These are phyloP conservation scores for Suillus luteus DNA, from an alignment of 768 basidiomycete species.

Conservation along the genomic window DNA sequence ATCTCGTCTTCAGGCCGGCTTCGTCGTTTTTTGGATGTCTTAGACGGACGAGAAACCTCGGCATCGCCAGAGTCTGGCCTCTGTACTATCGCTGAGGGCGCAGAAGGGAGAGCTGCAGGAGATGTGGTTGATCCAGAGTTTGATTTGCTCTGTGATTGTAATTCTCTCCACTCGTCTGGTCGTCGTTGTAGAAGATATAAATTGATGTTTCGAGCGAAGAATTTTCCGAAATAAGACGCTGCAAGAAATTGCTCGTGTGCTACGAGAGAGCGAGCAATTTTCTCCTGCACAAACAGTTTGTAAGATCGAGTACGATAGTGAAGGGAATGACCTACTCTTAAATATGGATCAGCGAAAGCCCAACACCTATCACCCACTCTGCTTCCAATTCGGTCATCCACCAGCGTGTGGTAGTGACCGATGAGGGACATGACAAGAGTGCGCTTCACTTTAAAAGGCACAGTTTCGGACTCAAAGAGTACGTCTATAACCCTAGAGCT, in stretches of 20 bases:
- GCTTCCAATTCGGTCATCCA: slow-evolving; percentile 89
- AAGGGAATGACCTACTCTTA: slow-evolving; percentile 57
- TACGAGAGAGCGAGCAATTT: slow-evolving; percentile 82
- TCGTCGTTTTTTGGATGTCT: slow-evolving; percentile 51
- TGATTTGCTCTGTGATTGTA: slow-evolving; percentile 53
- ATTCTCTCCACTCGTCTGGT: slow-evolving; percentile 82
- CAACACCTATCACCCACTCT: slow-evolving; percentile 91
- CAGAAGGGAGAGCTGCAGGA: slow-evolving; percentile 18
- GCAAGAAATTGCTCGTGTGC: slow-evolving; percentile 70
- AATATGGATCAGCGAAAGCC: slow-evolving; percentile 87
- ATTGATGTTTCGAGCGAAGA: slow-evolving; percentile 78
- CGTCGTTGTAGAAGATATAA: slow-evolving; percentile 75
- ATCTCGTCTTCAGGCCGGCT: slow-evolving; percentile 62
- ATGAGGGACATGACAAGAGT: slow-evolving; percentile 74
- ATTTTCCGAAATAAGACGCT: slow-evolving; percentile 84
- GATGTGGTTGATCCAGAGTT: slow-evolving; percentile 24
- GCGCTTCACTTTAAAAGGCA: slow-evolving; percentile 65
- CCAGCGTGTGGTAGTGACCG: slow-evolving; percentile 76
- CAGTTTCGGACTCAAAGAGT: slow-evolving; percentile 66
- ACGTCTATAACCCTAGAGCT: slow-evolving; percentile 79
- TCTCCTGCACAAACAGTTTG: slow-evolving; percentile 58
- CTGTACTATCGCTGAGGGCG: background rate
- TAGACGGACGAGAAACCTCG: slow-evolving; percentile 5
- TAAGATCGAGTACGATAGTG: slow-evolving; percentile 6
- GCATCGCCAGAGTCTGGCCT: background rate